Conservation (phyloP, 1,139 yeast species). For the Lodderomyces margitis region DNA sequence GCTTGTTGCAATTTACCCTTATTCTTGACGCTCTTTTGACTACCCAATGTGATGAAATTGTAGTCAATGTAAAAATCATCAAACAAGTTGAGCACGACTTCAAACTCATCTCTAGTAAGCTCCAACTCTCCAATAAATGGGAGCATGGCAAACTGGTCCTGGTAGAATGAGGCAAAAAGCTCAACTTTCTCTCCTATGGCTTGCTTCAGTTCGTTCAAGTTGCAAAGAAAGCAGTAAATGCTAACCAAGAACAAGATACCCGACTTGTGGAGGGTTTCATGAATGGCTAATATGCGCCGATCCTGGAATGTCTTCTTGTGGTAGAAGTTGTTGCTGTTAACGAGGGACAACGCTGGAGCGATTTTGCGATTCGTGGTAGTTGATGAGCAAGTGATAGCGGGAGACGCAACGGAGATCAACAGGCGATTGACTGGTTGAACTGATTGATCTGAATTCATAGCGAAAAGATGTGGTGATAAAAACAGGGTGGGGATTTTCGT, state of each 20-base stretch:
- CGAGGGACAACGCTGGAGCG: slow-evolving; percentile 2
- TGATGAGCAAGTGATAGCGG: background rate
- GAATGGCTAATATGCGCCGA: background rate
- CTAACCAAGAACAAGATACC: slow-evolving; percentile 5
- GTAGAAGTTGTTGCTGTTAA: slow-evolving; percentile 1
- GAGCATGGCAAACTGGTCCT: slow-evolving; percentile 5
- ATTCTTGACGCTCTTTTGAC: slow-evolving; percentile 7
- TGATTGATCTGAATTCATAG: background rate
- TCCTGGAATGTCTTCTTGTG: slow-evolving; percentile 1
- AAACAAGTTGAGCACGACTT: slow-evolving; percentile 6
- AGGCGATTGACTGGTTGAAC: background rate
- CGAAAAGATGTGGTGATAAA: background rate
- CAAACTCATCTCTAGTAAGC: slow-evolving; percentile 5
- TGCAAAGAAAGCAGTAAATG: slow-evolving; percentile 9
- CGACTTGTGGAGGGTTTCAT: slow-evolving; percentile 4
- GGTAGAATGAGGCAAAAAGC: slow-evolving; percentile 4
- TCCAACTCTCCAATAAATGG: slow-evolving; percentile 7
- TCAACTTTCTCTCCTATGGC: slow-evolving; percentile 4
- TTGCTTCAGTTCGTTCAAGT: slow-evolving; percentile 8
- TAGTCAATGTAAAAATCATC: slow-evolving; percentile 10
- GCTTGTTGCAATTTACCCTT: slow-evolving; percentile 8
- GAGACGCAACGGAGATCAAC: background rate
- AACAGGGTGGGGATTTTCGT: background rate
- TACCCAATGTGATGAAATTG: slow-evolving; percentile 9
- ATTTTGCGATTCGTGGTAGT: slow-evolving; percentile 4